Percentiles rank a stretch among this genome's conserved stretches.
Conservation (phyloP, 805 yeast genomes). For the Yamadazyma nakazawae region DNA sequence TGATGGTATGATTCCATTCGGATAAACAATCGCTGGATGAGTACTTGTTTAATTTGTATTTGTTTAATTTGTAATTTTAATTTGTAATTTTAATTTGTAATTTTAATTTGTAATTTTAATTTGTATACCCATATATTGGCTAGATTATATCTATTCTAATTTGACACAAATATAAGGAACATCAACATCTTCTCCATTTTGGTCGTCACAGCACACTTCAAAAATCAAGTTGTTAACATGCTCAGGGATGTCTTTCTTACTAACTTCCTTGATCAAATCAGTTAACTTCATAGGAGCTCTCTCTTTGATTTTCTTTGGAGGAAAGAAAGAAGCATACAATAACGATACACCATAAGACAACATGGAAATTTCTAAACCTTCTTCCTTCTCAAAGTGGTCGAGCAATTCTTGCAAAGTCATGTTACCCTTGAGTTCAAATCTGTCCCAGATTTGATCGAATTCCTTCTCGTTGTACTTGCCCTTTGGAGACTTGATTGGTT, state of each 20-base stretch:
- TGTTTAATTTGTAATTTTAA: too few species aligned
- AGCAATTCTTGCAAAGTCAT: conserved; percentile 71
- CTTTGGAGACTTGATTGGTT: conserved; percentile 85
- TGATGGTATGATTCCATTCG: conserved; percentile 19
- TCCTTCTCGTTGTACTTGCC: conserved; percentile 74
- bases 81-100: background rate
- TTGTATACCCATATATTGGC: background rate
- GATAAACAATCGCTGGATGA: background rate
- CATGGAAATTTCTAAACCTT: conserved; percentile 88
- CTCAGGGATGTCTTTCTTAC: conserved; percentile 74
- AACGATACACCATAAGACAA: conserved; percentile 86
- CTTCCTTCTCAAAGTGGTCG: conserved; percentile 71
- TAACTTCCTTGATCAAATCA: conserved; percentile 75
- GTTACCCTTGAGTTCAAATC: conserved; percentile 80
- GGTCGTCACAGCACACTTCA: conserved; percentile 91
- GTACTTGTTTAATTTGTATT: too few species aligned
- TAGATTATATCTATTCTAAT: conserved; percentile 1
- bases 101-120: too few species aligned
- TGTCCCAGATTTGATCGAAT: conserved; percentile 92
- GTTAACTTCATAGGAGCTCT: conserved; percentile 67
- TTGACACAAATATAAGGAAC: conserved; percentile 77
- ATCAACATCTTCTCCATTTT: conserved; percentile 91
- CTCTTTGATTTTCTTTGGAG: conserved; percentile 84
- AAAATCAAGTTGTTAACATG: conserved; percentile 77
- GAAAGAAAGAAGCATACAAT: conserved; percentile 89